Evolutionary conservation across 208 protist genomes (phyloP).

Genomic region (Trypanosoma cruzi): DNA sequence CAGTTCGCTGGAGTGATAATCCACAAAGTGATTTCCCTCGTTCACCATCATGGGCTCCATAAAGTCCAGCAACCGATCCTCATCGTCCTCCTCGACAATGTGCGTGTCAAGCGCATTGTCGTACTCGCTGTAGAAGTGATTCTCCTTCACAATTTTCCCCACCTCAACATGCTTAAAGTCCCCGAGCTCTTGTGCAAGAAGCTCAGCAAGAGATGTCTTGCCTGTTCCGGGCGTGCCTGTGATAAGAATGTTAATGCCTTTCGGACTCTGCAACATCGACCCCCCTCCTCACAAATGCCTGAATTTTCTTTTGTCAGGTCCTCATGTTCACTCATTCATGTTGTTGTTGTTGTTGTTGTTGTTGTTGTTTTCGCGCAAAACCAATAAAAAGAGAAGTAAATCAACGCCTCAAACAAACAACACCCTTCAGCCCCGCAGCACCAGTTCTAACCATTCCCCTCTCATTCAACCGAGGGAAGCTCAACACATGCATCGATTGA

Average conservation of each 20-base stretch:
- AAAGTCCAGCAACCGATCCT: slow-evolving; percentile 92
- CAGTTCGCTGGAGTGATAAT: slow-evolving; percentile 97
- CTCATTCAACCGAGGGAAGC: too few relatives aligned
- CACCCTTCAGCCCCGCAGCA: background rate
- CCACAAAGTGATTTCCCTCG: slow-evolving; percentile 92
- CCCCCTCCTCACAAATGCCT: too few relatives aligned
- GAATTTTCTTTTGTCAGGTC: too few relatives aligned
- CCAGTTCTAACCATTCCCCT: background rate
- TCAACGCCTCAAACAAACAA: too few relatives aligned
- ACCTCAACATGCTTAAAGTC: slow-evolving; percentile 90
- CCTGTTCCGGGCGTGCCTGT: slow-evolving; percentile 97
- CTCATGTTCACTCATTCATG: background rate
- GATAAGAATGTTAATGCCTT: slow-evolving; percentile 91
- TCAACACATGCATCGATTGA: too few relatives aligned
- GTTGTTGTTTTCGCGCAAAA: too few relatives aligned
- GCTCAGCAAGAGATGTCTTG: slow-evolving; percentile 93
- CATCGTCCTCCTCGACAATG: slow-evolving; percentile 95
- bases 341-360: background rate
- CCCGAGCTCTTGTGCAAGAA: slow-evolving; percentile 70
- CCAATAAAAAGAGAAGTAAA: too few relatives aligned
- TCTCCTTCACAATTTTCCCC: slow-evolving; percentile 91
- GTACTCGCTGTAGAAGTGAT: slow-evolving; percentile 91
- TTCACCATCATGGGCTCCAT: slow-evolving; percentile 93
- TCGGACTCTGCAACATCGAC: slow-evolving; percentile 56
- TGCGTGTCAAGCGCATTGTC: slow-evolving; percentile 94